Evolutionary conservation across 768 basidiomycete species (phyloP).

Genomic region (Strobilomyces confusus): DNA sequence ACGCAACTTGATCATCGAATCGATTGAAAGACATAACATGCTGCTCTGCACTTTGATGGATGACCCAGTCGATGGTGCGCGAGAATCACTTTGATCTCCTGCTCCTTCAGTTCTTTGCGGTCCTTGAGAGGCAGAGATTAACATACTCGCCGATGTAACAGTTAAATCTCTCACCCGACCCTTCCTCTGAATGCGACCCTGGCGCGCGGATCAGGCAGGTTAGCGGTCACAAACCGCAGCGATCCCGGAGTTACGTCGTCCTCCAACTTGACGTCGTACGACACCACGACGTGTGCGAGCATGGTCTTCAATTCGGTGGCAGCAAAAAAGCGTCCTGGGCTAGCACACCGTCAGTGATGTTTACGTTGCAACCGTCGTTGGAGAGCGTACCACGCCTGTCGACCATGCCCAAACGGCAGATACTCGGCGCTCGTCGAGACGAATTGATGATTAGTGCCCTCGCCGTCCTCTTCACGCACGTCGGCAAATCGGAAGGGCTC

Average conservation of each 20-base stretch:
- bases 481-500: slow-evolving; percentile 48
- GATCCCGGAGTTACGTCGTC: background rate
- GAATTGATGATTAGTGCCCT: slow-evolving; percentile 33
- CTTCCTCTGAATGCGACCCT: background rate
- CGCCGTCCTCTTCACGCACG: slow-evolving; percentile 32
- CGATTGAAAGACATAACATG: no score
- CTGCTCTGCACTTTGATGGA: no score
- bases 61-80: no score
- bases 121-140: no score
- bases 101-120: no score
- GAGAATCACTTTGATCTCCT: no score
- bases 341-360: background rate
- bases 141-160: background rate
- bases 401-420: slow-evolving; percentile 36
- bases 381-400: slow-evolving; percentile 27
- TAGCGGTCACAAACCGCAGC: background rate
- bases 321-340: slow-evolving; percentile 39
- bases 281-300: slow-evolving; percentile 40
- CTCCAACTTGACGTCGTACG: slow-evolving; percentile 16
- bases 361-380: background rate
- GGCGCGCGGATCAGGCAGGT: background rate
- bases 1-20: no score
- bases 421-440: slow-evolving; percentile 32
- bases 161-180: background rate
- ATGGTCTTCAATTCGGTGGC: slow-evolving; percentile 42